Evolutionary conservation across 2,329 filamentous ascomycete species (phyloP).

Genomic region (Microsporum canis): DNA sequence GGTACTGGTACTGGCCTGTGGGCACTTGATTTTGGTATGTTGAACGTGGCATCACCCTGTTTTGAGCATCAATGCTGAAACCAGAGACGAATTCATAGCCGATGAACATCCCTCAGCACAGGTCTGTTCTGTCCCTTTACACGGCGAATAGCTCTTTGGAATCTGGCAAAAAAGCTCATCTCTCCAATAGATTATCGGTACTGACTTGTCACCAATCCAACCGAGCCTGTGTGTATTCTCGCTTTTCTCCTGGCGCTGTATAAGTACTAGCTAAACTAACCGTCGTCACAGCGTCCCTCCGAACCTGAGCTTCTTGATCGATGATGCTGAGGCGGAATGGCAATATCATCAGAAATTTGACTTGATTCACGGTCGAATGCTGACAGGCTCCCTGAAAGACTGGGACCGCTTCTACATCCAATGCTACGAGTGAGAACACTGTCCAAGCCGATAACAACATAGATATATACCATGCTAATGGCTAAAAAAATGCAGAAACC

Average conservation of each 20-base stretch:
- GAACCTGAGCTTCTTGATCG: slow-evolving; percentile 18
- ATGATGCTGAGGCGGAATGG: slow-evolving; percentile 20
- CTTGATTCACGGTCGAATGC: slow-evolving; percentile 15
- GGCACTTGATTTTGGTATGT: slow-evolving; percentile 21
- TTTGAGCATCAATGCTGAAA: not conserved
- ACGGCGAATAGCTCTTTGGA: no score
- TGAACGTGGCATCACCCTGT: not conserved
- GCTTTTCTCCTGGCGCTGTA: not conserved
- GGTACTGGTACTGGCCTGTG: slow-evolving; percentile 18
- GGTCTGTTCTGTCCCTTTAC: not conserved
- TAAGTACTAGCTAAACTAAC: not conserved
- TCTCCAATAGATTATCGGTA: not conserved
- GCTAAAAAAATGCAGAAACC: slow-evolving; percentile 18
- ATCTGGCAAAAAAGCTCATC: not conserved
- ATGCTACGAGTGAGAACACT: slow-evolving; percentile 7
- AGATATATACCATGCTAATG: not conserved
- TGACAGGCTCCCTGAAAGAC: slow-evolving; percentile 15
- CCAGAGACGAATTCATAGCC: not conserved
- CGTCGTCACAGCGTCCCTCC: slow-evolving; percentile 15
- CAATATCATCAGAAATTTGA: slow-evolving; percentile 18
- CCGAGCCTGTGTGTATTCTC: not conserved
- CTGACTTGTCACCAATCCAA: slow-evolving; percentile 11
- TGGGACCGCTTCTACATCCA: slow-evolving; percentile 10
- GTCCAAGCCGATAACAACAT: slow-evolving; percentile 4
- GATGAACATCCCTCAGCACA: not conserved